Percentiles rank a stretch among this genome's conserved stretches.
phyloP scores from a whole-genome alignment of 1,284 basidiomycete species.

The Cryptococcus depauperatus region DNA sequence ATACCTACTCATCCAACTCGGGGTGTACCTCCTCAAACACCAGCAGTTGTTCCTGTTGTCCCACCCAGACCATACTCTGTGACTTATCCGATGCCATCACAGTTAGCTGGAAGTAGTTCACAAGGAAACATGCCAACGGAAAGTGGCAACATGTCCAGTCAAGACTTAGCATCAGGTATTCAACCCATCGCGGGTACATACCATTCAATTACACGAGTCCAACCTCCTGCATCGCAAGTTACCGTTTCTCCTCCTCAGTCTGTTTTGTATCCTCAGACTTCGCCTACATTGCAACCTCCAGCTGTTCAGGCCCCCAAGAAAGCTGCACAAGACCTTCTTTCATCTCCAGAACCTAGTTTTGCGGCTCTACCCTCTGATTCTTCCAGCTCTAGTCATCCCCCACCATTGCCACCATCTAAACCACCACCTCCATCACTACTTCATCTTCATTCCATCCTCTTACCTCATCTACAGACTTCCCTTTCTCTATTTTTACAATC shows the following conservation, averaged over 20 bases:
- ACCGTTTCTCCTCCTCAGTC: too few species aligned
- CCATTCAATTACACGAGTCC: too few species aligned
- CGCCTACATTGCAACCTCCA: too few species aligned
- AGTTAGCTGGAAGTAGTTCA: too few species aligned
- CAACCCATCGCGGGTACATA: too few species aligned
- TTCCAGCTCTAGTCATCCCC: slow-evolving; percentile 44
- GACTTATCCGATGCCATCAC: too few species aligned
- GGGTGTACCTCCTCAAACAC: not conserved
- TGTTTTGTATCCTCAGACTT: too few species aligned
- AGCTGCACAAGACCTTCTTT: slow-evolving; percentile 27
- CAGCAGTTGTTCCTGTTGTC: slow-evolving; percentile 3
- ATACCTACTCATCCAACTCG: not conserved
- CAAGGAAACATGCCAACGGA: too few species aligned
- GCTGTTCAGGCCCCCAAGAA: slow-evolving; percentile 9
- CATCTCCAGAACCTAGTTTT: slow-evolving; percentile 30
- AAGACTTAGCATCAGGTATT: too few species aligned
- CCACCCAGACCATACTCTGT: not conserved
- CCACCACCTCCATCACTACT: slow-evolving; percentile 65
- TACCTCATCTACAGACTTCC: slow-evolving; percentile 64
- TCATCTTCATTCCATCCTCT: slow-evolving; percentile 70
- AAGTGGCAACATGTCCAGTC: too few species aligned
- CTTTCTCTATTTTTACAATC: slow-evolving; percentile 59
- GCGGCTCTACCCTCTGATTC: slow-evolving; percentile 26
- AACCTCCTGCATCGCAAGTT: too few species aligned
- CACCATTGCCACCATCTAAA: slow-evolving; percentile 72